Conservation (phyloP, 1,284 basidiomycete genomes). For the Heterobasidion occidentale region DNA sequence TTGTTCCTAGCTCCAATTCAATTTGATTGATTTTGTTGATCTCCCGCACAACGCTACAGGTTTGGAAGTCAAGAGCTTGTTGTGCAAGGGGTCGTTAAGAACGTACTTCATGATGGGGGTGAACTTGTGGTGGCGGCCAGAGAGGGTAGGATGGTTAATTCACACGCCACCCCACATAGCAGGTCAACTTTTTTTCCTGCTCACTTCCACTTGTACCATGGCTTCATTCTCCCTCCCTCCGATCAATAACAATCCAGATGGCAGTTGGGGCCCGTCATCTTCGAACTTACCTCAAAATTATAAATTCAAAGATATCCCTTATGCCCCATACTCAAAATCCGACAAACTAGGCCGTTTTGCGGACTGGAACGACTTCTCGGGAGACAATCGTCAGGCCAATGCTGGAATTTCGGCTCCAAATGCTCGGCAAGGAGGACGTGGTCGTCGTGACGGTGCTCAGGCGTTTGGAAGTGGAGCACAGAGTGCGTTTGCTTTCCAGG, state of each 20-base stretch:
- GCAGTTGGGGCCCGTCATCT: slow-evolving; percentile 75
- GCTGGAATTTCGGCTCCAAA: slow-evolving; percentile 36
- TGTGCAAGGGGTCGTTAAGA: neutral
- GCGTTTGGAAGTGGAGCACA: slow-evolving; percentile 79
- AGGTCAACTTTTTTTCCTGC: slow-evolving; percentile 1
- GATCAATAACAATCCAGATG: slow-evolving; percentile 77
- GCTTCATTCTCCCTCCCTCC: slow-evolving; percentile 69
- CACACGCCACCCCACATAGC: slow-evolving; percentile 8
- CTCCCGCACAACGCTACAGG: slow-evolving; percentile 78
- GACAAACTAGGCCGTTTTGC: slow-evolving; percentile 98
- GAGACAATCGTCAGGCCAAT: slow-evolving; percentile 54
- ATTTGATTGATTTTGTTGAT: slow-evolving; percentile 90
- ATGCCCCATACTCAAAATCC: slow-evolving; percentile 95
- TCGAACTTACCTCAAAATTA: slow-evolving; percentile 71
- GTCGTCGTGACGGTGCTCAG: slow-evolving; percentile 58
- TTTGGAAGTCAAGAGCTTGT: slow-evolving; percentile 4
- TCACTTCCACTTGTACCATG: slow-evolving; percentile 31
- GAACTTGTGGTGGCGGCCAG: neutral
- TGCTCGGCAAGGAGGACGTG: slow-evolving; percentile 40
- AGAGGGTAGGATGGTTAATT: neutral
- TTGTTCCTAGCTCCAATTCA: slow-evolving; percentile 79
- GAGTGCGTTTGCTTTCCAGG: slow-evolving; percentile 96
- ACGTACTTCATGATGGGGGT: slow-evolving; percentile 58
- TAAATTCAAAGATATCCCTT: slow-evolving; percentile 89
- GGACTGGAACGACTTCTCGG: slow-evolving; percentile 86